Conservation (phyloP, 768 basidiomycete species). For the Tulasnella sp. region DNA sequence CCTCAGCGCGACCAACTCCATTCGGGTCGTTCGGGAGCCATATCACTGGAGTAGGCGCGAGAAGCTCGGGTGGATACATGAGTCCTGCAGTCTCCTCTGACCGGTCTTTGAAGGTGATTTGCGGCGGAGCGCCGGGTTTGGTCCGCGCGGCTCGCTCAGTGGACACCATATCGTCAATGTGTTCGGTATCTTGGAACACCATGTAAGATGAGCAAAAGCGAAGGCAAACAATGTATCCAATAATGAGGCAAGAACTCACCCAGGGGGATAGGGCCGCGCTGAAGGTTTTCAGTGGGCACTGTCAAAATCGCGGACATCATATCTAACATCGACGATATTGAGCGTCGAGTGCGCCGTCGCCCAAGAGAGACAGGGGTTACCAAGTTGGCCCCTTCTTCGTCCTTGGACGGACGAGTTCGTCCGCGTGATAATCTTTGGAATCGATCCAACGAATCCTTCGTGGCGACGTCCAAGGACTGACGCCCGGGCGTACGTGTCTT, state of each 20-base stretch:
- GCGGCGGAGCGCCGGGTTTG: conserved; percentile 63
- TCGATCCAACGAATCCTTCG: conserved; percentile 45
- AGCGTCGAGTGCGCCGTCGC: conserved; percentile 44
- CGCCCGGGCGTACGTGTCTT: conserved; percentile 42
- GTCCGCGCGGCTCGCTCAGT: conserved; percentile 71
- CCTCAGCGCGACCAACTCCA: conserved; percentile 60
- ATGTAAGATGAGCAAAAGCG: conserved; percentile 12
- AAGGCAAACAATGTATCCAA: conserved; percentile 10
- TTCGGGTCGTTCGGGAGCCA: conserved; percentile 67
- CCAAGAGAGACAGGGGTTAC: conserved; percentile 29
- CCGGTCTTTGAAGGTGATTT: conserved; percentile 60
- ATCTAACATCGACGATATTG: conserved; percentile 71
- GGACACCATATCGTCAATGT: conserved; percentile 67
- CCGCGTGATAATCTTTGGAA: conserved; percentile 36
- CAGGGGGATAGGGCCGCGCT: conserved; percentile 49
- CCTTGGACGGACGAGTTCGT: conserved; percentile 24
- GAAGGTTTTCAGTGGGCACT: conserved; percentile 48
- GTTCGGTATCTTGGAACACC: conserved; percentile 48
- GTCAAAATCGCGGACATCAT: conserved; percentile 76
- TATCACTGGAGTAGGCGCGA: conserved; percentile 67
- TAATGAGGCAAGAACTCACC: conserved; percentile 36
- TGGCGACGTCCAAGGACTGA: conserved; percentile 43
- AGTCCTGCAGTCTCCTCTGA: conserved; percentile 68
- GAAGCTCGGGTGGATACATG: conserved; percentile 71
- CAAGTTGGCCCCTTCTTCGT: conserved; percentile 44